Evolutionary conservation across 495 filamentous ascomycete genomes (phyloP).

Genomic region (Chaetomium cochliodes): DNA sequence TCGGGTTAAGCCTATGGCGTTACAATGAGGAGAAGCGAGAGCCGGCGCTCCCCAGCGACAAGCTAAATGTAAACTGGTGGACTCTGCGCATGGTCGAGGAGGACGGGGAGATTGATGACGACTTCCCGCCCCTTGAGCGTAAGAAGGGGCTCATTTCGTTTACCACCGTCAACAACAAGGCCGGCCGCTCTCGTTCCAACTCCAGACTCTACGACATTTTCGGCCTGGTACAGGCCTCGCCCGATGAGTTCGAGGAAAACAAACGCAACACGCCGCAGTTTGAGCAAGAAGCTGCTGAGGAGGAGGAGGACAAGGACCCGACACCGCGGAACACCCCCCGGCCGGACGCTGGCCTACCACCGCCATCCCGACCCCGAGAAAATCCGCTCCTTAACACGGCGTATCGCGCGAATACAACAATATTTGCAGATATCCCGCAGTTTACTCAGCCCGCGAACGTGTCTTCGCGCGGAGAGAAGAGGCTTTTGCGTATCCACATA

Average conservation of each 20-base stretch:
- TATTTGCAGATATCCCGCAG: slow-evolving; percentile 63
- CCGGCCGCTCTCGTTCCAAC: slow-evolving; percentile 66
- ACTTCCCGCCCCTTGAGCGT: slow-evolving; percentile 84
- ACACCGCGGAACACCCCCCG: slow-evolving; percentile 47
- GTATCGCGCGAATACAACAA: slow-evolving; percentile 54
- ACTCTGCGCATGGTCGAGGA: slow-evolving; percentile 88
- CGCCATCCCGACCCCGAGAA: slow-evolving; percentile 40
- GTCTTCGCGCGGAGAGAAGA: slow-evolving; percentile 64
- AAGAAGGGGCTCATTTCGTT: slow-evolving; percentile 79
- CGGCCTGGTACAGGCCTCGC: slow-evolving; percentile 78
- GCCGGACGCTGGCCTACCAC: slow-evolving; percentile 39
- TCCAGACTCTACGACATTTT: slow-evolving; percentile 93
- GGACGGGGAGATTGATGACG: slow-evolving; percentile 85
- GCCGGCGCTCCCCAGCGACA: slow-evolving; percentile 64
- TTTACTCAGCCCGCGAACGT: slow-evolving; percentile 63
- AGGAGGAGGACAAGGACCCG: slow-evolving; percentile 40
- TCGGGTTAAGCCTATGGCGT: slow-evolving; percentile 83
- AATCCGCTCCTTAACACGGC: slow-evolving; percentile 61
- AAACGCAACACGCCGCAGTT: slow-evolving; percentile 70
- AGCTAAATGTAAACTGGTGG: slow-evolving; percentile 88
- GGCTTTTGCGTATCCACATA: slow-evolving; percentile 73
- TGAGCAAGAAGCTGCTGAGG: slow-evolving; percentile 56
- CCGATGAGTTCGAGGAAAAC: slow-evolving; percentile 74
- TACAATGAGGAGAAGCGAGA: slow-evolving; percentile 79
- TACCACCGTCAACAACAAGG: slow-evolving; percentile 80